Conservation (phyloP, 192 early-diverging fungal genomes). For the Umbelopsis isabellina region DNA sequence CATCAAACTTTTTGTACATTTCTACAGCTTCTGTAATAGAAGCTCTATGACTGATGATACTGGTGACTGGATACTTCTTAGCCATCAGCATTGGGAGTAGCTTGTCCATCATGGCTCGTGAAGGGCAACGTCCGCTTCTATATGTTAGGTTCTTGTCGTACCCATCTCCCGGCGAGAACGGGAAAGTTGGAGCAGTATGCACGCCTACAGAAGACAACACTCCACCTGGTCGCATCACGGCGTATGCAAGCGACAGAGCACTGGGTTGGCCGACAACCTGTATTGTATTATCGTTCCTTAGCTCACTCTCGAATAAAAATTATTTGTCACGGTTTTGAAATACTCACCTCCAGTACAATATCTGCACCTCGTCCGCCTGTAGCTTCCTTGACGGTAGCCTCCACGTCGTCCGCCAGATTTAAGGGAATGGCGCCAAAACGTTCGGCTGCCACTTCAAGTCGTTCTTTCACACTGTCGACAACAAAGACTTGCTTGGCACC, state of each 20-base stretch:
- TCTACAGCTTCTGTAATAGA: constrained; percentile 42
- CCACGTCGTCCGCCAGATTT: constrained; percentile 25
- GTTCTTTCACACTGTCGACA: constrained; percentile 43
- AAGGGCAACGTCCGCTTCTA: constrained; percentile 55
- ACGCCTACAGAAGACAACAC: constrained; percentile 59
- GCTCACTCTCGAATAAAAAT: neutral
- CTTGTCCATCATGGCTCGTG: constrained; percentile 48
- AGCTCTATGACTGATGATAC: constrained; percentile 49
- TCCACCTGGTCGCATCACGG: constrained; percentile 52
- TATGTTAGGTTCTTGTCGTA: constrained; percentile 63
- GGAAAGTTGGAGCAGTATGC: constrained; percentile 51
- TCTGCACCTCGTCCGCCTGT: constrained; percentile 48
- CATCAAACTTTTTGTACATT: constrained; percentile 55
- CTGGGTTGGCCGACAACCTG: constrained; percentile 48
- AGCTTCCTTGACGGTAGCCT: constrained; percentile 22
- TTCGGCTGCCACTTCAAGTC: constrained; percentile 45
- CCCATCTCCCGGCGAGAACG: constrained; percentile 52
- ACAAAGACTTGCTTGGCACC: constrained; percentile 46
- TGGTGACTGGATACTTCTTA: constrained; percentile 43
- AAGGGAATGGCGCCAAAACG: constrained; percentile 42
- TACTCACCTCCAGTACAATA: constrained; percentile 50
- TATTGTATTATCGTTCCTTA: neutral
- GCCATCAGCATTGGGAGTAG: constrained; percentile 31
- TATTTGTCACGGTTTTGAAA: neutral
- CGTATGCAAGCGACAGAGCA: constrained; percentile 48